These are phyloP conservation scores for Stylosanthes scabra DNA, from an alignment of 331 rosid genomes.

Conservation along the genomic window DNA sequence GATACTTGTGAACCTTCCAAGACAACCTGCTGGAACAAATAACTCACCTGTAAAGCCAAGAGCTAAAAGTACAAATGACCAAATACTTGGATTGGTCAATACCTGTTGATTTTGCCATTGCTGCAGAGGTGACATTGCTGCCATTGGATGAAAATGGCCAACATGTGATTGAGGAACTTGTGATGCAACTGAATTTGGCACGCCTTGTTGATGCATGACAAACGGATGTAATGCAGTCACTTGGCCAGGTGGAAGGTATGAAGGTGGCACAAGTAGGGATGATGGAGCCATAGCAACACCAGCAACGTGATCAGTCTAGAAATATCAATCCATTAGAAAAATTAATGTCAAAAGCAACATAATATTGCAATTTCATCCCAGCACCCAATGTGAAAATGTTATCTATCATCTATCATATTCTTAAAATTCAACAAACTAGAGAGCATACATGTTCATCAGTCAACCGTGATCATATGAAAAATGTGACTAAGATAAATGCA, in stretches of 20 bases:
- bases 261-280: constrained; percentile 82
- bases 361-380: not conserved
- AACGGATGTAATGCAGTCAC: constrained; percentile 83
- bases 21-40: constrained; percentile 54
- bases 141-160: constrained; percentile 78
- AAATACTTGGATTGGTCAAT: constrained; percentile 25
- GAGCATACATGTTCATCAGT: not conserved
- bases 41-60: not conserved
- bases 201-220: constrained; percentile 92
- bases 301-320: constrained; percentile 69
- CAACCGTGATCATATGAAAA: constrained; percentile 9
- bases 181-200: constrained; percentile 72
- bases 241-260: constrained; percentile 94
- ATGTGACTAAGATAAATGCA: not conserved
- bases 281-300: constrained; percentile 79
- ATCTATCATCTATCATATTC: not conserved
- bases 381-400: not conserved
- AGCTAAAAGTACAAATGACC: not conserved
- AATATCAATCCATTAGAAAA: constrained; percentile 37
- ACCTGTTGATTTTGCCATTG: constrained; percentile 96
- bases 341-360: constrained; percentile 4
- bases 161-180: constrained; percentile 84
- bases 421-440: not conserved
- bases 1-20: constrained; percentile 68
- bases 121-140: constrained; percentile 76